Evolutionary conservation across 805 yeast species (phyloP).

Genomic region (Yamadazyma ubonensis): DNA sequence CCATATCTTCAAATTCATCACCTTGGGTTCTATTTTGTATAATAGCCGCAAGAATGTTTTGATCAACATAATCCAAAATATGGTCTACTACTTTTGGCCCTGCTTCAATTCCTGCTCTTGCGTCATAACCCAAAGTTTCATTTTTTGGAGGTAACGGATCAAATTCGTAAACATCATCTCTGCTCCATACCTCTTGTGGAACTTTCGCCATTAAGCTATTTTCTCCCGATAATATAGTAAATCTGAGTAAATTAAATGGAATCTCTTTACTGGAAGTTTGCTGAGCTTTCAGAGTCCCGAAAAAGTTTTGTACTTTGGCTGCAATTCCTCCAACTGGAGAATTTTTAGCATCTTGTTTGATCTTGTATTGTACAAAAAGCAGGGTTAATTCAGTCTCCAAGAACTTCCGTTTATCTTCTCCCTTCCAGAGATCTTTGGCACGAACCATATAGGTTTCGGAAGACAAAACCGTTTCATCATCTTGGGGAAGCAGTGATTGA

Average conservation of each 20-base stretch:
- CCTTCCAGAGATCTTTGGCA: constrained; percentile 56
- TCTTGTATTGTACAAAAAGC: constrained; percentile 16
- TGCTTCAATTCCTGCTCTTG: constrained; percentile 26
- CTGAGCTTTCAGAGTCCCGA: constrained; percentile 10
- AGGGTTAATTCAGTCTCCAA: constrained; percentile 41
- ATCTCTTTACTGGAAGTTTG: constrained; percentile 26
- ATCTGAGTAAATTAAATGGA: constrained; percentile 63
- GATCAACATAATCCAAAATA: constrained; percentile 46
- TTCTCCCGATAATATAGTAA: constrained; percentile 70
- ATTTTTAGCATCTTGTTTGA: background rate
- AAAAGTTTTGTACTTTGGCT: constrained; percentile 17
- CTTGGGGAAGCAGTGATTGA: constrained; percentile 23
- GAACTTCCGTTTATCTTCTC: constrained; percentile 45
- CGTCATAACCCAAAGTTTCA: constrained; percentile 34
- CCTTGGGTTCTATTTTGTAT: constrained; percentile 34
- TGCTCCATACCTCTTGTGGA: constrained; percentile 60
- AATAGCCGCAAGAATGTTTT: constrained; percentile 44
- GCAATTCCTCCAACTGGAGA: constrained; percentile 9
- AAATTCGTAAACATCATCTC: constrained; percentile 63
- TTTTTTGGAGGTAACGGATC: constrained; percentile 67
- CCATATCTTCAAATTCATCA: constrained; percentile 23
- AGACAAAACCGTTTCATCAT: constrained; percentile 39
- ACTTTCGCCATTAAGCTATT: constrained; percentile 67
- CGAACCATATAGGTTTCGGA: constrained; percentile 61
- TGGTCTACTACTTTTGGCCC: constrained; percentile 24